These are phyloP conservation scores for Mrakia blollopis DNA, from an alignment of 768 basidiomycete species.

Conservation along the genomic window DNA sequence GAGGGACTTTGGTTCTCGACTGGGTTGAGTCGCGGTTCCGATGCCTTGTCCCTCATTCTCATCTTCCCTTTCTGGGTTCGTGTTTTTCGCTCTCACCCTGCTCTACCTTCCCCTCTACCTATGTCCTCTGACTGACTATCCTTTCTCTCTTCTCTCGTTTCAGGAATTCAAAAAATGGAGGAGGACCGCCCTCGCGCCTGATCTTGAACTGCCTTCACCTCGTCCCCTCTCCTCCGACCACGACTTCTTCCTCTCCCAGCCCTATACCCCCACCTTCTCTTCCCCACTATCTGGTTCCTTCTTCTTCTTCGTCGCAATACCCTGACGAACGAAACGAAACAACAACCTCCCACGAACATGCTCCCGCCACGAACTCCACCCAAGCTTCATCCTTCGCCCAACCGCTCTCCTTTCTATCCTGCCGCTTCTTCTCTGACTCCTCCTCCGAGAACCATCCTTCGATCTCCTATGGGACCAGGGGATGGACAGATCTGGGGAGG, in stretches of 20 bases:
- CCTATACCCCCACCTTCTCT: background rate
- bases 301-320: background rate
- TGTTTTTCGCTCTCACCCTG: too few species aligned
- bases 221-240: background rate
- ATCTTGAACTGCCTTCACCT: background rate
- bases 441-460: background rate
- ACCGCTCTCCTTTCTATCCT: constrained; percentile 1
- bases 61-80: too few species aligned
- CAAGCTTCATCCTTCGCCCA: background rate
- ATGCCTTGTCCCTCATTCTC: too few species aligned
- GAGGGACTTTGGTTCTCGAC: too few species aligned
- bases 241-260: background rate
- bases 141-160: background rate
- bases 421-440: background rate
- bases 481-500: background rate
- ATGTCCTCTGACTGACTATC: background rate
- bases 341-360: background rate
- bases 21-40: too few species aligned
- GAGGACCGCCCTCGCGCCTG: background rate
- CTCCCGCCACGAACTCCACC: background rate
- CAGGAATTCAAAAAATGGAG: too few species aligned
- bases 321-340: background rate
- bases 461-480: background rate
- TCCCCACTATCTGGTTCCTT: background rate
- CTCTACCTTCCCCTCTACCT: background rate